Percentiles rank a stretch among this genome's conserved stretches.
Conservation (phyloP, 2,329 filamentous ascomycete genomes). For the Taxawa tesnikishii region DNA sequence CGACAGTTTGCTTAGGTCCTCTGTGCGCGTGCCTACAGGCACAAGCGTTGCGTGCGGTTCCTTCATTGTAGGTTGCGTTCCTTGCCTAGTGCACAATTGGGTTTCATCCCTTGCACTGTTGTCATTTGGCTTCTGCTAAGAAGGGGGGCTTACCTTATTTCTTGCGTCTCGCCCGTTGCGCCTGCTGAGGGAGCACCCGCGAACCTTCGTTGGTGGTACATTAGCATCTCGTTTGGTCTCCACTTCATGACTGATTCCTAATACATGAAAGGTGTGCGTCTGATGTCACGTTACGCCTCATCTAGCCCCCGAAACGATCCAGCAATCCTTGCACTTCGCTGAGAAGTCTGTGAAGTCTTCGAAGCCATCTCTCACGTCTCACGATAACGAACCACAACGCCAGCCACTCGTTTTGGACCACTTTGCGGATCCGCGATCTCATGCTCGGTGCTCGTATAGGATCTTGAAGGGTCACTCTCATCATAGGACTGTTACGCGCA, state of each 20-base stretch:
- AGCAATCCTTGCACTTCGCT: too few relatives aligned
- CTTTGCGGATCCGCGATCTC: too few relatives aligned
- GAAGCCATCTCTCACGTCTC: too few relatives aligned
- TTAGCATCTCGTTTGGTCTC: neutral
- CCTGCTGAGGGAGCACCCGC: neutral
- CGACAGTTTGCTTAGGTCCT: constrained; percentile 2
- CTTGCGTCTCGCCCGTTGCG: neutral
- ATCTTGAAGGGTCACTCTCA: too few relatives aligned
- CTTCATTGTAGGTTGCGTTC: constrained; percentile 2
- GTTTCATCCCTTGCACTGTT: too few relatives aligned
- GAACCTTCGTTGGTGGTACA: neutral
- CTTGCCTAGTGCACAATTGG: constrained; percentile 5
- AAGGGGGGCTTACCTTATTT: constrained; percentile 9
- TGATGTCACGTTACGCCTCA: neutral
- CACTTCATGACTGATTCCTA: neutral
- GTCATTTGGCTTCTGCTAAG: constrained; percentile 2
- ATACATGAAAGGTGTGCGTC: neutral
- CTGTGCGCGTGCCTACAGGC: constrained; percentile 1
- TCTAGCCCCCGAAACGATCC: neutral
- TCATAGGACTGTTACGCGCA: too few relatives aligned
- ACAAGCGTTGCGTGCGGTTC: neutral
- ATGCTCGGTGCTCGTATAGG: too few relatives aligned
- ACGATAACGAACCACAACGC: too few relatives aligned
- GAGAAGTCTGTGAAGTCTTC: too few relatives aligned
- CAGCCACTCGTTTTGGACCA: too few relatives aligned